Evolutionary conservation across 805 yeast species (phyloP).

Genomic region (Ogataea glucozyma): DNA sequence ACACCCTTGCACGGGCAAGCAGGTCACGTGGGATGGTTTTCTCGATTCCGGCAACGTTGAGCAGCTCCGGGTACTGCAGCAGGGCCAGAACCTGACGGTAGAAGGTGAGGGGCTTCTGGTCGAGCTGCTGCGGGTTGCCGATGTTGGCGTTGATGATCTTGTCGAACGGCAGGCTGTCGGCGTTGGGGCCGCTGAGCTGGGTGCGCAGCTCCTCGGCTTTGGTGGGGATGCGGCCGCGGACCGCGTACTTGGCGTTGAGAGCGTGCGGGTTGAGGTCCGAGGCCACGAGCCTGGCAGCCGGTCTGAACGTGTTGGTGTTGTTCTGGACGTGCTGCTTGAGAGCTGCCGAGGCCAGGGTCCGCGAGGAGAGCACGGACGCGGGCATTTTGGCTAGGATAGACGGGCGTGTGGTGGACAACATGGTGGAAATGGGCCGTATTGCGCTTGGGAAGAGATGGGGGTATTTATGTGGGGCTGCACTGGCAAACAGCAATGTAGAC

Average conservation of each 20-base stretch:
- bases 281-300: slow-evolving; percentile 39
- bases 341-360: slow-evolving; percentile 9
- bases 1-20: slow-evolving; percentile 60
- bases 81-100: slow-evolving; percentile 87
- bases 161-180: slow-evolving; percentile 70
- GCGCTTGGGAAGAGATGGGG: no score
- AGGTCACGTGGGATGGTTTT: slow-evolving; percentile 64
- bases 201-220: slow-evolving; percentile 82
- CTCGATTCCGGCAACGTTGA: slow-evolving; percentile 39
- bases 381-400: slow-evolving; percentile 1
- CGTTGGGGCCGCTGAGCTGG: slow-evolving; percentile 52
- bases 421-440: background rate
- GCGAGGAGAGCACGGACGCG: background rate
- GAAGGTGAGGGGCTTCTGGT: slow-evolving; percentile 93
- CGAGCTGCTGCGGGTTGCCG: slow-evolving; percentile 97
- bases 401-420: slow-evolving; percentile 2
- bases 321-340: slow-evolving; percentile 5
- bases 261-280: slow-evolving; percentile 71
- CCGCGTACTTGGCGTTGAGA: slow-evolving; percentile 90
- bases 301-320: slow-evolving; percentile 24
- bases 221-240: slow-evolving; percentile 90
- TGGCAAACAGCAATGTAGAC: no score
- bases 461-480: no score
- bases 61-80: slow-evolving; percentile 78
- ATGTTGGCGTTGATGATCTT: slow-evolving; percentile 87